These are phyloP conservation scores for Lippia alba DNA, from an alignment of 305 asterid genomes.

Conservation along the genomic window DNA sequence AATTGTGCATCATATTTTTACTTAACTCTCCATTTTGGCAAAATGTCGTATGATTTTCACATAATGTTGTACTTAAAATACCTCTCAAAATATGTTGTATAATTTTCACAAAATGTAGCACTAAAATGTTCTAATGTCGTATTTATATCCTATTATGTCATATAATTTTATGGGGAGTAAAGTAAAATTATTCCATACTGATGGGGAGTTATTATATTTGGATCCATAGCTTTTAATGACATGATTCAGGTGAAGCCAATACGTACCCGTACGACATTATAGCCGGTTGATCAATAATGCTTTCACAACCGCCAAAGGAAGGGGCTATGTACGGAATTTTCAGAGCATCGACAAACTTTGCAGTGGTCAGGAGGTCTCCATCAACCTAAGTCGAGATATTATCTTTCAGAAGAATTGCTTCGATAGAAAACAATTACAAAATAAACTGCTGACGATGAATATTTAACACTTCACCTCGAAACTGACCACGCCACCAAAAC, in stretches of 20 bases:
- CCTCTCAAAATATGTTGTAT: too few species aligned
- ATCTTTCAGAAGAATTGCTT: constrained; percentile 23
- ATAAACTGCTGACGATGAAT: not conserved
- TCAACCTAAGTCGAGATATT: constrained; percentile 57
- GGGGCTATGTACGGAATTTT: constrained; percentile 89
- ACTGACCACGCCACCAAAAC: constrained; percentile 85
- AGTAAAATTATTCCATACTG: too few species aligned
- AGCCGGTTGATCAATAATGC: constrained; percentile 96
- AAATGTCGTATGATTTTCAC: too few species aligned
- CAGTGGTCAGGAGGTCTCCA: constrained; percentile 77
- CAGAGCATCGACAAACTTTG: constrained; percentile 78
- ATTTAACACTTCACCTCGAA: constrained; percentile 68
- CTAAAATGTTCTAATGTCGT: too few species aligned
- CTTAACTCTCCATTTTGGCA: too few species aligned
- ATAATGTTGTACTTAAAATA: too few species aligned
- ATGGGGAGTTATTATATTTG: too few species aligned
- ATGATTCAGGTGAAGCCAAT: not conserved
- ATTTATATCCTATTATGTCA: too few species aligned
- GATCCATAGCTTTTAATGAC: too few species aligned
- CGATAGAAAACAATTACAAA: constrained; percentile 1
- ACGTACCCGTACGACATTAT: constrained; percentile 89
- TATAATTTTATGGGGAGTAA: too few species aligned
- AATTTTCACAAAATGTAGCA: too few species aligned
- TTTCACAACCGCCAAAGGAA: constrained; percentile 90
- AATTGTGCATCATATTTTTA: too few species aligned